Conservation (phyloP, 768 basidiomycete genomes). For the Vararia minispora region DNA sequence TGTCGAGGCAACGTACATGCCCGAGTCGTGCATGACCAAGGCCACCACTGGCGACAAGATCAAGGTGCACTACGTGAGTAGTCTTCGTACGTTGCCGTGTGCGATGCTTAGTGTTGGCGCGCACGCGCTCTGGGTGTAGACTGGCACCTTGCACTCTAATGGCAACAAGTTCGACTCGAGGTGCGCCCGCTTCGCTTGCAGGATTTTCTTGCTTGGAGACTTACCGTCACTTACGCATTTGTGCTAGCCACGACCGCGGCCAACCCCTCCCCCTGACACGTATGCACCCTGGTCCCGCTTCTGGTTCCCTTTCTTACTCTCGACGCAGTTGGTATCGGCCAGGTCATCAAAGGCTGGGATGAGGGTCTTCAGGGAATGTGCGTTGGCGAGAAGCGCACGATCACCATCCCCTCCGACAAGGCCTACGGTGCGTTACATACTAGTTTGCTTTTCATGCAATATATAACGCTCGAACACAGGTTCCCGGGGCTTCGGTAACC, state of each 20-base stretch:
- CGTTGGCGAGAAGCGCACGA: constrained; percentile 73
- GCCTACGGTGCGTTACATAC: constrained; percentile 65
- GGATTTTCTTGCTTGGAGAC: neutral
- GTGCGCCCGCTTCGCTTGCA: constrained; percentile 23
- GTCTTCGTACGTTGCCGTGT: constrained; percentile 9
- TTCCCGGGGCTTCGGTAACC: constrained; percentile 55
- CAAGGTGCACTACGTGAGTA: constrained; percentile 68
- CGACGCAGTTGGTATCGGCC: constrained; percentile 67
- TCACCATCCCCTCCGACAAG: constrained; percentile 72
- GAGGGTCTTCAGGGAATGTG: constrained; percentile 80
- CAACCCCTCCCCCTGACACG: constrained; percentile 69
- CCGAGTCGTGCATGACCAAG: constrained; percentile 42
- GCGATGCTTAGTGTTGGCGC: neutral
- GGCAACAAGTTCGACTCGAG: constrained; percentile 90
- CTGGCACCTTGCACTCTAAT: constrained; percentile 64
- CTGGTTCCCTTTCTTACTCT: neutral
- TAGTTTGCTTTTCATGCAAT: neutral
- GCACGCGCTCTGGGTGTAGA: constrained; percentile 31
- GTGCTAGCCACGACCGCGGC: constrained; percentile 54
- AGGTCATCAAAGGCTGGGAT: constrained; percentile 84
- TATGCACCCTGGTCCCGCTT: constrained; percentile 33
- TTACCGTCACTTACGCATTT: neutral
- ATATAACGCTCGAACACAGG: constrained; percentile 33
- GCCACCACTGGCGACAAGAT: constrained; percentile 54
- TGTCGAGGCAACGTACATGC: constrained; percentile 51